Conservation (phyloP, 2,329 filamentous ascomycete genomes). For the Sclerotinia borealis region DNA sequence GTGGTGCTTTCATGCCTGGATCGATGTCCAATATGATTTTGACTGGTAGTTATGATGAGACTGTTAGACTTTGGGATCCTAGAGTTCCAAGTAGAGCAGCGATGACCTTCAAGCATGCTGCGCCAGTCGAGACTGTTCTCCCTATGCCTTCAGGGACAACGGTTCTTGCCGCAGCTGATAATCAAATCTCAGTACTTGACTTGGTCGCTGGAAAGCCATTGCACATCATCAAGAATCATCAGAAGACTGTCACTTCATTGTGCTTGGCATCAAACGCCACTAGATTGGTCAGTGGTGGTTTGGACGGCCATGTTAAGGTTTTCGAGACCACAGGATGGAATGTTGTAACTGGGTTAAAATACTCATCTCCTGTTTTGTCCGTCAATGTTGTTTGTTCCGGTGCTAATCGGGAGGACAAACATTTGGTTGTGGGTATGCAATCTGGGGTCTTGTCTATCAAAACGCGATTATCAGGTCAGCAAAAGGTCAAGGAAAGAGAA, state of each 20-base stretch:
- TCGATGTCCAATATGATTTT: slow-evolving; percentile 65
- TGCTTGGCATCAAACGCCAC: slow-evolving; percentile 74
- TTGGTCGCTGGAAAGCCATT: slow-evolving; percentile 85
- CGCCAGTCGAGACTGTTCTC: slow-evolving; percentile 81
- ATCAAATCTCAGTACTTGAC: slow-evolving; percentile 84
- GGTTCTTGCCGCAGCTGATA: slow-evolving; percentile 77
- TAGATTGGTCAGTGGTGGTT: slow-evolving; percentile 76
- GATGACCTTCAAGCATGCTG: slow-evolving; percentile 93
- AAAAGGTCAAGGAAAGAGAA: slow-evolving; percentile 70
- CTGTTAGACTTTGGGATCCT: slow-evolving; percentile 90
- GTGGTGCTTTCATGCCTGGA: slow-evolving; percentile 77
- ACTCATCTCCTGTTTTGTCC: slow-evolving; percentile 83
- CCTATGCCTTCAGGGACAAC: slow-evolving; percentile 82
- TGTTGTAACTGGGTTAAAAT: slow-evolving; percentile 90
- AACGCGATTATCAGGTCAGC: slow-evolving; percentile 78
- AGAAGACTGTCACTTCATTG: slow-evolving; percentile 92
- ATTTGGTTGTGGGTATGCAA: slow-evolving; percentile 91
- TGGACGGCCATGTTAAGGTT: slow-evolving; percentile 95
- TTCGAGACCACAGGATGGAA: slow-evolving; percentile 95
- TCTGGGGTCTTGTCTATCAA: slow-evolving; percentile 86
- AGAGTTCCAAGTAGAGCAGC: slow-evolving; percentile 63
- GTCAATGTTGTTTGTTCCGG: slow-evolving; percentile 68
- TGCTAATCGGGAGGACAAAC: slow-evolving; percentile 72
- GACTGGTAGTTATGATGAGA: slow-evolving; percentile 91
- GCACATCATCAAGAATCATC: slow-evolving; percentile 84